These are phyloP conservation scores for Saccharomyces pastorianus DNA, from an alignment of 1,139 yeast genomes.

Conservation along the genomic window DNA sequence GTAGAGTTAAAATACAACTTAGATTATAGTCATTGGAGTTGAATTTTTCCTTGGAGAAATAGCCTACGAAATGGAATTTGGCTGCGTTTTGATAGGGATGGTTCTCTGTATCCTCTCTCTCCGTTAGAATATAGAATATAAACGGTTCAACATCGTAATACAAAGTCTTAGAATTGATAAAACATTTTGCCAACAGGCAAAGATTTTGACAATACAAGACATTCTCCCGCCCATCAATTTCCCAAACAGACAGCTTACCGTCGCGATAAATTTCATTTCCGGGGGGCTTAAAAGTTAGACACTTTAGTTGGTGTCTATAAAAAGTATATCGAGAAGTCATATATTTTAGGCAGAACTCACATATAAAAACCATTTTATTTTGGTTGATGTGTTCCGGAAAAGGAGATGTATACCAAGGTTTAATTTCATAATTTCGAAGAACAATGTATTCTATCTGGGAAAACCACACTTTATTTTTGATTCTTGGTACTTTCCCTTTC, in stretches of 20 bases:
- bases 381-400: slow-evolving; percentile 81
- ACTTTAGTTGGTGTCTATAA: slow-evolving; percentile 65
- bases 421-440: slow-evolving; percentile 64
- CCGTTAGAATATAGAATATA: slow-evolving; percentile 76
- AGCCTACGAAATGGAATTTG: slow-evolving; percentile 80
- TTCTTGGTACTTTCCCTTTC: not conserved
- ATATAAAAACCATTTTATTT: slow-evolving; percentile 56
- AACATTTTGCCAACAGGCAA: slow-evolving; percentile 81
- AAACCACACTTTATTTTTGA: not conserved
- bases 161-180: slow-evolving; percentile 81
- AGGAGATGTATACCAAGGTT: slow-evolving; percentile 91
- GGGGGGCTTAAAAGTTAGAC: slow-evolving; percentile 69
- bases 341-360: slow-evolving; percentile 81
- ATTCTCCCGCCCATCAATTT: slow-evolving; percentile 83
- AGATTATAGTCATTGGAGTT: slow-evolving; percentile 71
- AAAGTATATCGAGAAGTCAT: slow-evolving; percentile 63
- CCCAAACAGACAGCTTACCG: slow-evolving; percentile 64
- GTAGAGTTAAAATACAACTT: slow-evolving; percentile 84
- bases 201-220: slow-evolving; percentile 79
- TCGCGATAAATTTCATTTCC: slow-evolving; percentile 86
- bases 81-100: slow-evolving; percentile 8
- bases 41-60: slow-evolving; percentile 82
- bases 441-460: slow-evolving; percentile 45
- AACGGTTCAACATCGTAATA: slow-evolving; percentile 95
- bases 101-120: slow-evolving; percentile 41